These are phyloP conservation scores for Triangularia setosa DNA, from an alignment of 2,329 filamentous ascomycete genomes.

Conservation along the genomic window DNA sequence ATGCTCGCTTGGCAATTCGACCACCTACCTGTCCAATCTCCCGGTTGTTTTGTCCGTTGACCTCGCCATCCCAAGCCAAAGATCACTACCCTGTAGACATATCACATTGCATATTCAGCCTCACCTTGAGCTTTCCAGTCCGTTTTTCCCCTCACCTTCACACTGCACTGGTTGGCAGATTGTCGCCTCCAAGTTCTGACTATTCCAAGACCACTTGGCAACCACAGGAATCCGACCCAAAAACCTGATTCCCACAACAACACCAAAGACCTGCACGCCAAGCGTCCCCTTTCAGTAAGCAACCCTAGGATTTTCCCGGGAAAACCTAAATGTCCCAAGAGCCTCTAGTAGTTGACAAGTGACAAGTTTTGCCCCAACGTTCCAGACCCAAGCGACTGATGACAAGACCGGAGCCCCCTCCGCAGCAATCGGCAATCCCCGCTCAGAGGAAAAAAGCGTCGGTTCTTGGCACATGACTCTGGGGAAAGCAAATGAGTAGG, in stretches of 20 bases:
- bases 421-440: background rate
- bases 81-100: background rate
- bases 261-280: background rate
- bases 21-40: background rate
- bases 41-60: background rate
- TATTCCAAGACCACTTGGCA: background rate
- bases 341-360: background rate
- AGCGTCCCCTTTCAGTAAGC: background rate
- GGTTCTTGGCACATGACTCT: background rate
- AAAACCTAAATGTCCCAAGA: background rate
- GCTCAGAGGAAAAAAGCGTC: background rate
- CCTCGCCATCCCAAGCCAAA: background rate
- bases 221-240: background rate
- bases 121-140: background rate
- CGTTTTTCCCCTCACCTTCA: background rate
- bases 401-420: background rate
- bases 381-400: background rate
- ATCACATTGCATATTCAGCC: background rate
- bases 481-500: background rate
- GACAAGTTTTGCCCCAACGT: background rate
- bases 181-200: background rate
- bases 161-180: no score
- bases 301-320: background rate
- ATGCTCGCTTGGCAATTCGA: background rate
- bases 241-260: background rate